These are phyloP conservation scores for Aureobasidium sp. DNA, from an alignment of 2,329 filamentous ascomycete species.

Conservation along the genomic window DNA sequence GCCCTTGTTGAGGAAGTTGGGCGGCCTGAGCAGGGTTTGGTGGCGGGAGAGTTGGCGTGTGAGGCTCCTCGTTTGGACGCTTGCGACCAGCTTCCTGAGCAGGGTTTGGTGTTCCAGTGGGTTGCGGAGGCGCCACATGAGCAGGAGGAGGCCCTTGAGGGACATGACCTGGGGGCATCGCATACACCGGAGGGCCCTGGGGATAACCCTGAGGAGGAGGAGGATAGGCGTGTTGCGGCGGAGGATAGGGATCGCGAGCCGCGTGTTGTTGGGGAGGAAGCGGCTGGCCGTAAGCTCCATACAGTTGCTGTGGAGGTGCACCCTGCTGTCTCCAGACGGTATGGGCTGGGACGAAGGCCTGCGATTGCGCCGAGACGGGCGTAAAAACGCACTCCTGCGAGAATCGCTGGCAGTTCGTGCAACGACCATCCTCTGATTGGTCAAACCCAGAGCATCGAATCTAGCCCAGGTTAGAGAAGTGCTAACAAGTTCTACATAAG, in stretches of 20 bases:
- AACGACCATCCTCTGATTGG: conserved; percentile 62
- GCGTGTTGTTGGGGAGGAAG: conserved; percentile 35
- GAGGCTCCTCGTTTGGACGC: conserved; percentile 42
- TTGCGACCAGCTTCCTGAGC: conserved; percentile 35
- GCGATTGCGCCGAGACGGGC: conserved; percentile 65
- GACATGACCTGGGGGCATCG: not conserved
- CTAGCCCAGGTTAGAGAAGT: conserved; percentile 35
- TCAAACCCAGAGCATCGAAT: conserved; percentile 73
- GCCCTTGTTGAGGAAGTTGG: conserved; percentile 26
- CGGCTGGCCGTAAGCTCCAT: conserved; percentile 46
- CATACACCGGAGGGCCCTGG: conserved; percentile 12
- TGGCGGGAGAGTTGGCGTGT: conserved; percentile 44
- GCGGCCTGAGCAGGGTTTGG: conserved; percentile 39
- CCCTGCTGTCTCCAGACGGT: conserved; percentile 50
- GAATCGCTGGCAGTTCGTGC: conserved; percentile 66
- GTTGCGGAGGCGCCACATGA: conserved; percentile 8
- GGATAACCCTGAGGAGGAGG: conserved; percentile 14
- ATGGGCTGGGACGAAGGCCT: conserved; percentile 67
- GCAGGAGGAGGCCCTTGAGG: conserved; percentile 4
- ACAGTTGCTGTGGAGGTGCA: conserved; percentile 41
- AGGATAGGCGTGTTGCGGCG: conserved; percentile 14
- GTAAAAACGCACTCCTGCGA: conserved; percentile 73
- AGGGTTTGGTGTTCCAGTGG: conserved; percentile 19
- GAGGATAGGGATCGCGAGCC: conserved; percentile 24
- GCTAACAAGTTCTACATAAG: not conserved